Evolutionary conservation across 1,139 yeast species (phyloP), one percentile per base, ranked within the genome.

Genomic region (Yamadazyma membranifaciens): DNA sequence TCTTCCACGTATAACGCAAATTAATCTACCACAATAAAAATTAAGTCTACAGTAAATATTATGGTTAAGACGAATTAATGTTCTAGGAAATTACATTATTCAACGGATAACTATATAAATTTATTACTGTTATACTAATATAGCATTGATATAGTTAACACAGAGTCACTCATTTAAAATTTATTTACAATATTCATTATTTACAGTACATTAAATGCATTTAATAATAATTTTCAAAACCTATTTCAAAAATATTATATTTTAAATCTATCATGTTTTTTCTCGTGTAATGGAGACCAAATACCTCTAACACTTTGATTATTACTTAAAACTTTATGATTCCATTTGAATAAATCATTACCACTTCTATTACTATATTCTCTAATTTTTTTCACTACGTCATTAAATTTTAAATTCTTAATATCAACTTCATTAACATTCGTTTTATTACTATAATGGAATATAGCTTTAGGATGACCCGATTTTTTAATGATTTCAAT

Each of bases 221-320:
- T 25, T 11, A 4, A 33, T 25, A 9, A 22, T 13, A 17, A n/a
- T 26, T n/a, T 26, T 26, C 6, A 10, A 26, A 26, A 5, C 6
- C 14, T 17, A 20, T 31, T n/a, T n/a, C 35, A 24, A 16, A 27
- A 31, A 6, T 10, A 13, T 58, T 69, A 87, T 41, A 87, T 77
- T 57, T 75, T 82, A 67, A 78, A 83, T 65, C 95, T 80, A 57
- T 69, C 71, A 31, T 71, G 69, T 60, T 86, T 83, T 45, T 80
- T 81, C 40, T 77, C 81, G 60, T 92, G 97, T 71, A 92, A 74
- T 42, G 98, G 98, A 37, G 97, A 88, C 98, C 99, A 92, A 40
- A 92, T 75, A 55, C 98, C 99, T 74, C 99, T 84, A 13, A 92
- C 92, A 38, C 95, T 83, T 45, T 78, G 80, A 61, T 91, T 92